Conservation (phyloP, 2,329 filamentous ascomycete species). For the Coniochaeta sp. region DNA sequence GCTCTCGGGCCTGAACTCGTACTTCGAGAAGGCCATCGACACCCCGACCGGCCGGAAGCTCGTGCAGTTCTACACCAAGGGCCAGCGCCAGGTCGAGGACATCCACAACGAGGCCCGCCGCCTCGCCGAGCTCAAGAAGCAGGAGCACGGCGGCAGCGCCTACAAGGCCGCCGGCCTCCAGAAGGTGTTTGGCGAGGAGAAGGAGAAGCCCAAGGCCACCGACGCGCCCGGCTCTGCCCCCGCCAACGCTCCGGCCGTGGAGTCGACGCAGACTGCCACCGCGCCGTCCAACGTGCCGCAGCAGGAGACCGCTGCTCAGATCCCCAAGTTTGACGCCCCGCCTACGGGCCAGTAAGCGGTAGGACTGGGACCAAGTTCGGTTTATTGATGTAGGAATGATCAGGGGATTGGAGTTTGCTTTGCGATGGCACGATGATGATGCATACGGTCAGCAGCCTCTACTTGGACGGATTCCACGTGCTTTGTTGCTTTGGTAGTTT, state of each 20-base stretch:
- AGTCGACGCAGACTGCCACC: not conserved
- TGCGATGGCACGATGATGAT: not conserved
- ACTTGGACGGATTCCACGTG: not conserved
- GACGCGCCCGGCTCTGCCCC: not conserved
- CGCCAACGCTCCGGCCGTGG: not conserved
- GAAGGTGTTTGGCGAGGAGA: conserved; percentile 39
- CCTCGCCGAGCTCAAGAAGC: conserved; percentile 79
- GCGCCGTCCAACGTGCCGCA: not conserved
- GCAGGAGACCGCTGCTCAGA: not conserved
- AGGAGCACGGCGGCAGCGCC: conserved; percentile 50
- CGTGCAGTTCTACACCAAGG: conserved; percentile 77
- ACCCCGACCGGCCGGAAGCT: conserved; percentile 86
- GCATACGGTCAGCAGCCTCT: not conserved
- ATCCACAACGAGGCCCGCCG: conserved; percentile 88
- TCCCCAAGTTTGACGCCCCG: not conserved
- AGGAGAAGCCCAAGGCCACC: not conserved
- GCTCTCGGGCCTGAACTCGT: conserved; percentile 64
- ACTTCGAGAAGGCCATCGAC: conserved; percentile 88
- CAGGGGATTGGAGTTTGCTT: not conserved
- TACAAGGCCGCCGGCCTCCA: conserved; percentile 53
- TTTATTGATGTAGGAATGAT: not conserved
- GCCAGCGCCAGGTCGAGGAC: conserved; percentile 84
- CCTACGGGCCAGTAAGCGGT: not conserved
- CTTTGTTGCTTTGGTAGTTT: not conserved
- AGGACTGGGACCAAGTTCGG: not conserved